Conservation (phyloP, 225 moss, liverwort and hornwort species). For the Pleurozium schreberi region DNA sequence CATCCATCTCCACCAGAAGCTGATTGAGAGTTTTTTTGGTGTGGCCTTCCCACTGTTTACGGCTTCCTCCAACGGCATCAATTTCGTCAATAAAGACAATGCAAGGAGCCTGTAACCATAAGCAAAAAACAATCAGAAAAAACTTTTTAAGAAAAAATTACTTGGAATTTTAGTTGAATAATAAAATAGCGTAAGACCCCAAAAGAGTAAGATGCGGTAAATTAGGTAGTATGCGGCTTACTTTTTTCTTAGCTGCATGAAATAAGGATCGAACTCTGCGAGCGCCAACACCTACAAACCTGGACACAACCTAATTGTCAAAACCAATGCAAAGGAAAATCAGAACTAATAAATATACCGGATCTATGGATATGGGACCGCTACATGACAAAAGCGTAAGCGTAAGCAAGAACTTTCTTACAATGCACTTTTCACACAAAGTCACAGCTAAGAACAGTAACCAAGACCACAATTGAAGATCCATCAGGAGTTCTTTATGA, state of each 20-base stretch:
- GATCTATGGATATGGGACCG: background rate
- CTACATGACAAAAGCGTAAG: background rate
- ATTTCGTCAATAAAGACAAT: conserved; percentile 99
- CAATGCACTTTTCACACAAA: background rate
- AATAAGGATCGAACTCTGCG: conserved; percentile 94
- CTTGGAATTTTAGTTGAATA: background rate
- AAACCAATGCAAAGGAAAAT: background rate
- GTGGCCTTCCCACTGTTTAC: conserved; percentile 99
- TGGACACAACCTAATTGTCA: conserved; percentile 17
- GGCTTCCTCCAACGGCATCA: conserved; percentile 99
- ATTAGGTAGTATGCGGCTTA: background rate
- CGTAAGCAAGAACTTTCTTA: background rate
- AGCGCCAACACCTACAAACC: conserved; percentile 99
- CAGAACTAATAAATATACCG: background rate
- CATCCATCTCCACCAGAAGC: conserved; percentile 98
- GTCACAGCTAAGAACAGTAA: background rate
- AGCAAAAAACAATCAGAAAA: background rate
- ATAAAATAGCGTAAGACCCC: background rate
- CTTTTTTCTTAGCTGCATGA: conserved; percentile 98
- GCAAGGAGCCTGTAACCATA: conserved; percentile 72
- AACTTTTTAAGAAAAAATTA: background rate
- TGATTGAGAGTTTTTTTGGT: conserved; percentile 98
- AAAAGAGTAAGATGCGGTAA: background rate
- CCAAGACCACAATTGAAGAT: background rate
- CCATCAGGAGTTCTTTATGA: background rate